A percentile compares a stretch with the other conserved stretches of the same genome.
phyloP scores from a whole-genome alignment of 2,329 filamentous ascomycete species.

The Epichloe sylvatica region DNA sequence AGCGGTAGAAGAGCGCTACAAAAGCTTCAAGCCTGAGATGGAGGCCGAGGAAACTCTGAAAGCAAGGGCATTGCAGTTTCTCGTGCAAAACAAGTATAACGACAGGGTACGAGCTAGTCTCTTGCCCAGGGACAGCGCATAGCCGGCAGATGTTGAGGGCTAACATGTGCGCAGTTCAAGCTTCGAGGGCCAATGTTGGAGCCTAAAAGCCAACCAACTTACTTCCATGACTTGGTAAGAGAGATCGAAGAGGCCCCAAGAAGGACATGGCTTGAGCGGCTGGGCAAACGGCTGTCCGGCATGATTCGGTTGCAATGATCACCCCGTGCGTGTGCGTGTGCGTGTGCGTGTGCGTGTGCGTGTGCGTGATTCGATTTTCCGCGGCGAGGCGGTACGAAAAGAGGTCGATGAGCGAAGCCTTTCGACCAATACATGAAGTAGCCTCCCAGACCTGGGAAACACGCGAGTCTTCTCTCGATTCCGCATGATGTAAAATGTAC shows the following conservation, averaged over 20 bases:
- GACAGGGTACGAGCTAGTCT: conserved; percentile 31
- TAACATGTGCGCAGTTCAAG: conserved; percentile 18
- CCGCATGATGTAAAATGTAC: not conserved
- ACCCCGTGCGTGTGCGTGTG: not conserved
- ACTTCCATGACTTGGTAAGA: conserved; percentile 45
- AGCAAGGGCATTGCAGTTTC: conserved; percentile 43
- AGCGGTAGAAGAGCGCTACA: conserved; percentile 22
- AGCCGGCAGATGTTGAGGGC: not conserved
- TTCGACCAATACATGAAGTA: not conserved
- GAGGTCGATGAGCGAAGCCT: not conserved
- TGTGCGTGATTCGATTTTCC: not conserved
- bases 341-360: not conserved
- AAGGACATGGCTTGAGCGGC: conserved; percentile 36
- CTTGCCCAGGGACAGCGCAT: not conserved
- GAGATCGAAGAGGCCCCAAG: conserved; percentile 51
- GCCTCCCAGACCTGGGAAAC: not conserved
- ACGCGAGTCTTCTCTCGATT: too few species aligned
- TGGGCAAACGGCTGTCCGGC: conserved; percentile 42
- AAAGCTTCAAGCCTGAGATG: conserved; percentile 17
- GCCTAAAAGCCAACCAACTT: conserved; percentile 49
- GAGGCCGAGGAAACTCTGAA: conserved; percentile 41
- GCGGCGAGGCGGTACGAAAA: not conserved
- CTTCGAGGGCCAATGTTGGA: conserved; percentile 36
- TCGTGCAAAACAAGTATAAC: conserved; percentile 46
- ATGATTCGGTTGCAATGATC: conserved; percentile 43